A percentile compares a stretch with the other conserved stretches of the same genome.
phyloP scores from a whole-genome alignment of 345 rosid species.

The Orychophragmus violaceus region DNA sequence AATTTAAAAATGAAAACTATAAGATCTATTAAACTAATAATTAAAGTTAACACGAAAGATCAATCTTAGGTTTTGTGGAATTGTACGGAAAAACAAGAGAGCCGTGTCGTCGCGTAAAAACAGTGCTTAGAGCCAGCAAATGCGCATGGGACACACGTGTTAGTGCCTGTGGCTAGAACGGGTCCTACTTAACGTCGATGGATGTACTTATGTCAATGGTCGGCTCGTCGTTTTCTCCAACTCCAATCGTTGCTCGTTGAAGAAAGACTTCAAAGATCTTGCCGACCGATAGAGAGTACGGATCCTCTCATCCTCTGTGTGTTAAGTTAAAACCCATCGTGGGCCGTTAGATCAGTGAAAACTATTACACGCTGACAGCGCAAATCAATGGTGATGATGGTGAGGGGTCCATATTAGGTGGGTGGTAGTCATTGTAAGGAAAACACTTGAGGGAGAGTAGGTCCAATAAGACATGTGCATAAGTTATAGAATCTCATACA shows the following conservation, averaged over 20 bases:
- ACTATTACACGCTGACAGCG: neutral
- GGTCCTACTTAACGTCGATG: conserved; percentile 14
- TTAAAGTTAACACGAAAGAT: neutral
- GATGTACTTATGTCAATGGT: conserved; percentile 16
- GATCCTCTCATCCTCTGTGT: neutral
- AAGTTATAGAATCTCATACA: conserved; percentile 21
- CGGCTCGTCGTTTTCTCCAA: conserved; percentile 29
- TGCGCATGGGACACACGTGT: conserved; percentile 25
- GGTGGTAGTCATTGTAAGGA: conserved; percentile 27
- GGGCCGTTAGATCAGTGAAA: conserved; percentile 13
- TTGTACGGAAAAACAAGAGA: conserved; percentile 24
- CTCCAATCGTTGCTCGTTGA: conserved; percentile 3
- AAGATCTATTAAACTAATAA: neutral
- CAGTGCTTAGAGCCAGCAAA: conserved; percentile 3
- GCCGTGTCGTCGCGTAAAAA: conserved; percentile 17
- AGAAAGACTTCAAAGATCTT: conserved; percentile 7
- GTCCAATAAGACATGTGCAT: conserved; percentile 31
- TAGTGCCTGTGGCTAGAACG: conserved; percentile 17
- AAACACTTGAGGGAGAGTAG: conserved; percentile 26
- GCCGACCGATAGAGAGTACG: neutral
- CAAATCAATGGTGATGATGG: conserved; percentile 23
- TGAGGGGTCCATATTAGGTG: conserved; percentile 29
- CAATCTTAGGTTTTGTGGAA: neutral
- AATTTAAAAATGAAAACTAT: neutral
- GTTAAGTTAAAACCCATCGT: neutral